Evolutionary conservation across 2,329 filamentous ascomycete genomes (phyloP), one percentile per base, ranked within the genome.

Genomic region (Scytalidium lignicola): DNA sequence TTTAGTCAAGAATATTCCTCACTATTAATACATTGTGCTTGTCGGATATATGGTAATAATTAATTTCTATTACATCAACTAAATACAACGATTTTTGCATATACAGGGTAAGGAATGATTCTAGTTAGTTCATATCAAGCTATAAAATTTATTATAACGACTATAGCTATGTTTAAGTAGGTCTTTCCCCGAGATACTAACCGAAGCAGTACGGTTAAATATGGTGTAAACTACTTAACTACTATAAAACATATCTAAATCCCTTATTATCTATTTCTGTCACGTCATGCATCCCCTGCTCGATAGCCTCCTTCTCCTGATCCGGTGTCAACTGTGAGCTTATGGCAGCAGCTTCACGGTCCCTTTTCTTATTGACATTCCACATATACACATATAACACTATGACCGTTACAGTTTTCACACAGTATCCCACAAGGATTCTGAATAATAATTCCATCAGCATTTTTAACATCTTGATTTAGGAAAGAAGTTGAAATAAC

Each of bases 381-480:
- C 66, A 76, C 76, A 79, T 79, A 55, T 79, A 79, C 1, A 71
- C 47, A 53, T 76, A 79, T 10, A 80, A 57, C 0, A 74, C 62
- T 1, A 72, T 55, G 1, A 79, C 74, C 50, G 70, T 68, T 1
- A 64, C 44, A 1, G 78, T 63, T 62, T 80, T 79, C 9, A 78
- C 66, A 5, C 67, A 64, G 54, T 80, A 80, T 0, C 75, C 76
- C 45, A 74, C 67, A 37, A 80, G 64, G 66, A 80, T 79, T 15
- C 19, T 26, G 7, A 20, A 5, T 5, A 13, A 20, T n/a, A 26
- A 4, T 43, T 21, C n/a, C 9, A n/a, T 43, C n/a, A 37, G 32
- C 15, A 37, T 7, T 37, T 17, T 37, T 13, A 17, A 37, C 10
- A 15, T 13, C n/a, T 13, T 7, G n/a, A 37, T 5, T 37, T 37